phyloP scores from a whole-genome alignment of 2,329 filamentous ascomycete species.

The Chaetomium olivaceum region DNA sequence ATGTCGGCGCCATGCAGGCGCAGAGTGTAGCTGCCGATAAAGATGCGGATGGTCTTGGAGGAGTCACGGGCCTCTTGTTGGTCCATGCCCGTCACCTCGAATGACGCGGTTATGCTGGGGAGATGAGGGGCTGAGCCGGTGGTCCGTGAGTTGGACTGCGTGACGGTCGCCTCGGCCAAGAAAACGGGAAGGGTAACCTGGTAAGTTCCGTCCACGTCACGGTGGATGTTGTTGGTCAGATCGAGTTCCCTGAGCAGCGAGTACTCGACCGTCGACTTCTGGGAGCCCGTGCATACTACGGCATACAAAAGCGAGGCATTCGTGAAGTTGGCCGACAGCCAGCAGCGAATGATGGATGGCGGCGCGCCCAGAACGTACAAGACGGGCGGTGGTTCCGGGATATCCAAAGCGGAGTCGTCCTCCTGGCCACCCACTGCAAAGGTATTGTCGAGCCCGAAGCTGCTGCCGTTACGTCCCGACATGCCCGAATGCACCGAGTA shows the following conservation, averaged over 20 bases:
- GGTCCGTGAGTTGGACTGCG: constrained; percentile 71
- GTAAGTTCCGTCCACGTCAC: constrained; percentile 64
- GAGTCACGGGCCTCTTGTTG: constrained; percentile 51
- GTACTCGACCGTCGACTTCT: constrained; percentile 78
- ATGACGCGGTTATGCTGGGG: constrained; percentile 76
- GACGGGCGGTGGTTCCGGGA: constrained; percentile 76
- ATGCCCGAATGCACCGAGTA: constrained; percentile 69
- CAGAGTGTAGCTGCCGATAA: constrained; percentile 86
- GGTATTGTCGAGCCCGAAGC: constrained; percentile 77
- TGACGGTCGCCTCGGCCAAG: constrained; percentile 84
- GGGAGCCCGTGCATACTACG: constrained; percentile 88
- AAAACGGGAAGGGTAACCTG: constrained; percentile 80
- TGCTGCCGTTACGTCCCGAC: constrained; percentile 84
- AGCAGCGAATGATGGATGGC: constrained; percentile 92
- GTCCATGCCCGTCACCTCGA: constrained; percentile 67
- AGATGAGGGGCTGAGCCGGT: constrained; percentile 73
- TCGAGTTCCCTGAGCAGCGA: constrained; percentile 74
- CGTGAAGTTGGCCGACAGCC: constrained; percentile 87
- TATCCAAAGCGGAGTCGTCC: constrained; percentile 69
- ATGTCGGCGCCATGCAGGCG: constrained; percentile 86
- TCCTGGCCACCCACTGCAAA: constrained; percentile 63
- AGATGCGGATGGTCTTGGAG: constrained; percentile 74
- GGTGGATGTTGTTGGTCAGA: constrained; percentile 64
- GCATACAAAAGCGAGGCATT: constrained; percentile 88
- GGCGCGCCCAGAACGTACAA: constrained; percentile 85